These are phyloP conservation scores for Volvariella volvacea DNA, from an alignment of 1,284 basidiomycete genomes.

Conservation along the genomic window DNA sequence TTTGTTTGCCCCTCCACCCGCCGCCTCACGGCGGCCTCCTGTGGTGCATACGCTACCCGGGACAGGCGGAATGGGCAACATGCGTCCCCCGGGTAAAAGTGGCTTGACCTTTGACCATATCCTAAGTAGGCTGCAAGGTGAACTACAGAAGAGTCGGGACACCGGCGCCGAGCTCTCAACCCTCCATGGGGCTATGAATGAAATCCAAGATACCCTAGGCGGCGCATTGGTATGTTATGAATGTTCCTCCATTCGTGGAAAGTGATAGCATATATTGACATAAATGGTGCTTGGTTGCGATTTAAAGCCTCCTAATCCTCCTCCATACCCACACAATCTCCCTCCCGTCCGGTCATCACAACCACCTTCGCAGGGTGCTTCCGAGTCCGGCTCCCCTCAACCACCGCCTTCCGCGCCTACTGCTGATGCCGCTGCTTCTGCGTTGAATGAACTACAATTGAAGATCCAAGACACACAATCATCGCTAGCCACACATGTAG, in stretches of 20 bases:
- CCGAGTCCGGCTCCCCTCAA: constrained; percentile 13
- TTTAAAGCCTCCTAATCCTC: constrained; percentile 46
- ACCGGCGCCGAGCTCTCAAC: constrained; percentile 86
- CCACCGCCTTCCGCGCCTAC: constrained; percentile 16
- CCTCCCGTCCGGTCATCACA: constrained; percentile 63
- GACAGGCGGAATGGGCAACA: constrained; percentile 69
- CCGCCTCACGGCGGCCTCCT: constrained; percentile 35
- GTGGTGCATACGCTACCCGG: constrained; percentile 53
- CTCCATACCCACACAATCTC: constrained; percentile 52
- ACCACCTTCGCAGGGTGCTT: constrained; percentile 14
- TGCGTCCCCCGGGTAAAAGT: constrained; percentile 67
- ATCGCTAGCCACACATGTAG: constrained; percentile 74
- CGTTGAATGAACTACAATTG: constrained; percentile 63
- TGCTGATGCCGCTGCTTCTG: constrained; percentile 27
- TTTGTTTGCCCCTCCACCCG: constrained; percentile 24
- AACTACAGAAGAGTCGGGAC: constrained; percentile 91
- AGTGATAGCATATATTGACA: constrained; percentile 4
- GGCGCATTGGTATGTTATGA: constrained; percentile 62
- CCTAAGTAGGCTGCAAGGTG: constrained; percentile 73
- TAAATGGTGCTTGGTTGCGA: background rate
- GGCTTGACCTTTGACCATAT: constrained; percentile 83
- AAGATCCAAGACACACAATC: constrained; percentile 86
- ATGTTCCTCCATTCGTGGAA: background rate
- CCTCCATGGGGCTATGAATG: constrained; percentile 78
- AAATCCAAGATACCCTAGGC: constrained; percentile 89